Base-by-base conservation (phyloP, 2,329 filamentous ascomycete species). In the Leptosphaerulina australis region DNA sequence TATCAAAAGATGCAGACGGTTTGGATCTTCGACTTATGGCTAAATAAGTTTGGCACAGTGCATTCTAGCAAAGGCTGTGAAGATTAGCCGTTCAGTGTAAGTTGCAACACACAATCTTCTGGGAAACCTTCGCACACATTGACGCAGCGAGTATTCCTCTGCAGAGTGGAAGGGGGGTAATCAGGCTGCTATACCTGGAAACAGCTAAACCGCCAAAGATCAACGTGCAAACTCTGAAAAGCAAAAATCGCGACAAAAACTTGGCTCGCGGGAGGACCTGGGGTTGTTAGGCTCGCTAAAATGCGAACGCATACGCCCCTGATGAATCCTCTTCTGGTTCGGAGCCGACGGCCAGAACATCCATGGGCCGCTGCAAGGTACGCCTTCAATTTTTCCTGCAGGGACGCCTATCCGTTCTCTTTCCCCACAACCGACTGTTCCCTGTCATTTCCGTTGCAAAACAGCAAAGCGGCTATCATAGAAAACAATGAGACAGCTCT, bases 351-450 rank as follows among this genome's bases (percentile, higher is more conserved):
- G 46, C 34, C 39, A 50, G 39, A 44, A 37, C 24, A 28, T 17
- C 28, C 4, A n/a, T 33, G 35, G 29, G 14, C 40, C 14, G 34
- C 28, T 45, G 18, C 39, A 40, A 47, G 41, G 41, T 31, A 45
- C 39, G 36, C 48, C 41, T 40, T 20, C 40, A 36, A 45, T 41
- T 35, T 14, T 51, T 31, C 12, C 36, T 37, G 29, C 40, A 39
- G 29, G 22, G 8, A 35, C 18, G 22, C 40, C 15, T 40, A 35
- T 28, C 39, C 18, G n/a, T 50, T 9, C 12, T 18, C 8, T 28
- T 12, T 5, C 6, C 28, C 5, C 5, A n/a, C n/a, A 14, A 30
- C n/a, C 28, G 17, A 15, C 5, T 17, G 5, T 30, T 30, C 28
- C n/a, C n/a, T 7, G 28, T 15, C 12, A 15, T 5, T 30, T 7